Evolutionary conservation across 768 basidiomycete species (phyloP).

Genomic region (Leccinum olivaceopallidum): DNA sequence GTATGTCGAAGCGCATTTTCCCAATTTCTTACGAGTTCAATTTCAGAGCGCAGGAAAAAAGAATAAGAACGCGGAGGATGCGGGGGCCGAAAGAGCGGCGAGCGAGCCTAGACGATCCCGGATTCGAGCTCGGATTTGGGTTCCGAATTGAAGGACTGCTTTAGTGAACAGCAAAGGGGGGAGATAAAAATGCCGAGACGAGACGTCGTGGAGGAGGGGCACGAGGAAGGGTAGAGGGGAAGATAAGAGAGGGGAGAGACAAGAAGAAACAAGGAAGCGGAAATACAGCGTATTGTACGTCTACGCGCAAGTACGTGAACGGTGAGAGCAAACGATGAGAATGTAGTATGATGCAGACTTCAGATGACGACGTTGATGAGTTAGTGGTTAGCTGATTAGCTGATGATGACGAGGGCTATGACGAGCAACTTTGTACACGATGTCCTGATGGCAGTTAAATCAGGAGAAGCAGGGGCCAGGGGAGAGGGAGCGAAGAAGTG

Average conservation of each 20-base stretch:
- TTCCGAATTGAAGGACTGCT: background rate
- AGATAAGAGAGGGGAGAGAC: background rate
- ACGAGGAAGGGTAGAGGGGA: background rate
- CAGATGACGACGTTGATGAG: background rate
- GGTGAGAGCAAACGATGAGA: background rate
- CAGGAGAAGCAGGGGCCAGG: background rate
- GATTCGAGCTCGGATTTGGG: background rate
- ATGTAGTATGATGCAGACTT: too few relatives aligned
- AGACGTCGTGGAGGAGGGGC: background rate
- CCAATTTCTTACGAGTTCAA: background rate
- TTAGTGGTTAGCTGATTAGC: too few relatives aligned
- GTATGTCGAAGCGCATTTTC: background rate
- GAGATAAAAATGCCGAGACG: background rate
- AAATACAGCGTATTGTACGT: background rate
- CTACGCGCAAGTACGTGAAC: background rate
- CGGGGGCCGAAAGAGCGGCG: background rate
- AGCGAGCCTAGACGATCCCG: background rate
- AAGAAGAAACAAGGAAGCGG: background rate
- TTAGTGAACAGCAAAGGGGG: too few relatives aligned
- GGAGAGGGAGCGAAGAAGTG: background rate
- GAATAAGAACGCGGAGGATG: background rate
- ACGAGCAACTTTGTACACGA: background rate
- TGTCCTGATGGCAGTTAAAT: background rate
- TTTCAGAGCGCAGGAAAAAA: background rate
- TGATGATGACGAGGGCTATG: background rate